These are phyloP conservation scores for Phytopythium litorale DNA, from an alignment of 352 stramenopile genomes.

Conservation along the genomic window DNA sequence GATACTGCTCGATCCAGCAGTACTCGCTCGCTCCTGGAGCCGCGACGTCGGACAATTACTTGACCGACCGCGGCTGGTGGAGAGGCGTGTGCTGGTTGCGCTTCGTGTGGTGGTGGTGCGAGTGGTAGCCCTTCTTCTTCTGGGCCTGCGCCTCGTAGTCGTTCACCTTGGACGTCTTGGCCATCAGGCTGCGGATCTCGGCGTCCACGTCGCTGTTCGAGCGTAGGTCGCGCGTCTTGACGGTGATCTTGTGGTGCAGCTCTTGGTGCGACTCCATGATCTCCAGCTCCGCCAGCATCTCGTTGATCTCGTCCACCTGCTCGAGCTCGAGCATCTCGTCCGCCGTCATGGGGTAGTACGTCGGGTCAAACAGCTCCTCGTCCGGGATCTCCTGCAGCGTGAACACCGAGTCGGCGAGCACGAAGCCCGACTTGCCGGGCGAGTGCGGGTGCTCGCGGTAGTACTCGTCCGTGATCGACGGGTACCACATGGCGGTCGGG, in stretches of 20 bases:
- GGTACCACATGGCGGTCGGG: slow-evolving; percentile 51
- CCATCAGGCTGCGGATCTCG: slow-evolving; percentile 53
- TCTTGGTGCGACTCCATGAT: slow-evolving; percentile 78
- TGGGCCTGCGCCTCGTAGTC: slow-evolving; percentile 32
- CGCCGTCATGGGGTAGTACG: slow-evolving; percentile 50
- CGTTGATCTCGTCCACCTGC: slow-evolving; percentile 78
- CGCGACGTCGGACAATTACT: slow-evolving; percentile 31
- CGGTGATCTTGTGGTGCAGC: slow-evolving; percentile 47
- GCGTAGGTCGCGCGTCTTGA: slow-evolving; percentile 56
- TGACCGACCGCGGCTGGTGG: slow-evolving; percentile 69
- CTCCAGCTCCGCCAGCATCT: slow-evolving; percentile 71
- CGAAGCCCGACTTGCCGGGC: slow-evolving; percentile 53
- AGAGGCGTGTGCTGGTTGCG: slow-evolving; percentile 44
- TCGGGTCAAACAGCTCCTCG: slow-evolving; percentile 74
- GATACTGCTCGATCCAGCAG: slow-evolving; percentile 10
- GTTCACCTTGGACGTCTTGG: slow-evolving; percentile 45
- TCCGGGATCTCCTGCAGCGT: slow-evolving; percentile 53
- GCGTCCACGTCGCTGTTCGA: slow-evolving; percentile 49
- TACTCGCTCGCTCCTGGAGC: slow-evolving; percentile 5
- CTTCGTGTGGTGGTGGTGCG: slow-evolving; percentile 29
- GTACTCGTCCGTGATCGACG: slow-evolving; percentile 60
- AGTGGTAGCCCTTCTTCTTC: slow-evolving; percentile 23
- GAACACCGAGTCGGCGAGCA: slow-evolving; percentile 57
- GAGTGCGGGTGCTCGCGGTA: slow-evolving; percentile 58
- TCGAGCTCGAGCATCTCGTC: slow-evolving; percentile 67